Conservation (phyloP, 768 basidiomycete genomes). For the Podaxis sp. region DNA sequence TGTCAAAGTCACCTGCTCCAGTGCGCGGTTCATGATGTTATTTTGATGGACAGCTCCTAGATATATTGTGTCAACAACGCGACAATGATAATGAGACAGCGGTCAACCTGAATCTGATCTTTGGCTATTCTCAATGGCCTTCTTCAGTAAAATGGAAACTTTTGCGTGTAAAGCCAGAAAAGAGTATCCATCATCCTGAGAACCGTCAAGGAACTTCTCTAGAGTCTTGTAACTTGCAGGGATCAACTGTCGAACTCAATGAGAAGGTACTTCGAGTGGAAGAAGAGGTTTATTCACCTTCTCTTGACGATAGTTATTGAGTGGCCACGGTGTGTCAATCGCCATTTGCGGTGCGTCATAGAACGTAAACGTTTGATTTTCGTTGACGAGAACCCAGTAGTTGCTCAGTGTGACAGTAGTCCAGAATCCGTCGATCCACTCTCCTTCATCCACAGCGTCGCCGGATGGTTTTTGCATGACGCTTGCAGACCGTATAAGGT, state of each 20-base stretch:
- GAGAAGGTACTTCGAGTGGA: conserved; percentile 10
- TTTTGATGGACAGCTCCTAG: conserved; percentile 5
- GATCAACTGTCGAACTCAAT: conserved; percentile 10
- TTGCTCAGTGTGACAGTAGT: conserved; percentile 39
- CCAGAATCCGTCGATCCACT: conserved; percentile 35
- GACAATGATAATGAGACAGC: neutral
- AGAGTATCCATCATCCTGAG: conserved; percentile 24
- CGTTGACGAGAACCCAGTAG: conserved; percentile 43
- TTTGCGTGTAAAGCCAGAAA: conserved; percentile 26
- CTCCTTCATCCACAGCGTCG: conserved; percentile 26
- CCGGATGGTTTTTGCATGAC: neutral
- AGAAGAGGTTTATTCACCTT: conserved; percentile 10
- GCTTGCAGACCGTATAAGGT: conserved; percentile 26
- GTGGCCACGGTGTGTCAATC: conserved; percentile 37
- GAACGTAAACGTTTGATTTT: conserved; percentile 40
- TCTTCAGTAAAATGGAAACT: conserved; percentile 25
- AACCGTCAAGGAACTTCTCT: conserved; percentile 25
- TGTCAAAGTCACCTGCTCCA: conserved; percentile 25
- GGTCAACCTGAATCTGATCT: conserved; percentile 6
- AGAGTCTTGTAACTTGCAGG: conserved; percentile 24
- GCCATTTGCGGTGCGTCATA: conserved; percentile 31
- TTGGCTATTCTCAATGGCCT: conserved; percentile 11
- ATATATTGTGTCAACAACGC: conserved; percentile 4
- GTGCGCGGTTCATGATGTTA: conserved; percentile 14
- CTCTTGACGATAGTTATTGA: conserved; percentile 21